These are phyloP conservation scores for Diplocarpon mali DNA, from an alignment of 2,329 filamentous ascomycete species.

Conservation along the genomic window DNA sequence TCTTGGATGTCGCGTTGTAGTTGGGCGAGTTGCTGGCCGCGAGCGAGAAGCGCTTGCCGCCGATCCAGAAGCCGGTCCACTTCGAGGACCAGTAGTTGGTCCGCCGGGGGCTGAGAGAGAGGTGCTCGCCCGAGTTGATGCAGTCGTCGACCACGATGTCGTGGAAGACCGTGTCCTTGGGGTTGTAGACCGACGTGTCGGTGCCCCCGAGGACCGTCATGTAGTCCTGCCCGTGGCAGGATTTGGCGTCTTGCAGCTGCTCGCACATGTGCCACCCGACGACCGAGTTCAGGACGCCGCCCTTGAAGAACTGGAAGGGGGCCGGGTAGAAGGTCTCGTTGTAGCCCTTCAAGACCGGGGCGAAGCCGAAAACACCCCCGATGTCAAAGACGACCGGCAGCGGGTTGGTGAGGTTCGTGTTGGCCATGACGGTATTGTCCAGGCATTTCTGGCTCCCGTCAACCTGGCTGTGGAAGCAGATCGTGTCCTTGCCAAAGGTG, in stretches of 20 bases:
- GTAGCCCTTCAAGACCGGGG: conserved; percentile 1
- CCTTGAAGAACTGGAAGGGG: conserved; percentile 5
- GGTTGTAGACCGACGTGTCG: conserved; percentile 4
- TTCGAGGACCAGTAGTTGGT: conserved; percentile 7
- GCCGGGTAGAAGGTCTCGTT: conserved; percentile 5
- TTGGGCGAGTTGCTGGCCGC: conserved; percentile 2
- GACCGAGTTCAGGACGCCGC: conserved; percentile 1
- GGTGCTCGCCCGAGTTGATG: conserved; percentile 7
- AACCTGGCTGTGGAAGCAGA: conserved; percentile 5
- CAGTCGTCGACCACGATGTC: conserved; percentile 4
- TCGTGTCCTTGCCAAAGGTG: conserved; percentile 1
- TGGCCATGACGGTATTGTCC: conserved; percentile 1
- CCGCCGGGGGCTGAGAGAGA: conserved; percentile 2
- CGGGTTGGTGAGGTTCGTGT: conserved; percentile 3
- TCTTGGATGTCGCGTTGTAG: conserved; percentile 7
- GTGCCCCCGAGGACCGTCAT: conserved; percentile 7
- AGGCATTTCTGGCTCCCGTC: conserved; percentile 2
- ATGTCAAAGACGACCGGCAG: conserved; percentile 7
- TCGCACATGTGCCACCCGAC: conserved; percentile 9
- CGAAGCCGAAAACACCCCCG: conserved; percentile 7
- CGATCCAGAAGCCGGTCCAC: conserved; percentile 6
- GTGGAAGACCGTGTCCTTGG: conserved; percentile 5
- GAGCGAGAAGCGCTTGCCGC: conserved; percentile 2
- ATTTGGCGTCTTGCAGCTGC: conserved; percentile 1
- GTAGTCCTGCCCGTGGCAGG: conserved; percentile 5